These are phyloP conservation scores for Dalbergia cultrata DNA, from an alignment of 306 rosid genomes.

Conservation along the genomic window DNA sequence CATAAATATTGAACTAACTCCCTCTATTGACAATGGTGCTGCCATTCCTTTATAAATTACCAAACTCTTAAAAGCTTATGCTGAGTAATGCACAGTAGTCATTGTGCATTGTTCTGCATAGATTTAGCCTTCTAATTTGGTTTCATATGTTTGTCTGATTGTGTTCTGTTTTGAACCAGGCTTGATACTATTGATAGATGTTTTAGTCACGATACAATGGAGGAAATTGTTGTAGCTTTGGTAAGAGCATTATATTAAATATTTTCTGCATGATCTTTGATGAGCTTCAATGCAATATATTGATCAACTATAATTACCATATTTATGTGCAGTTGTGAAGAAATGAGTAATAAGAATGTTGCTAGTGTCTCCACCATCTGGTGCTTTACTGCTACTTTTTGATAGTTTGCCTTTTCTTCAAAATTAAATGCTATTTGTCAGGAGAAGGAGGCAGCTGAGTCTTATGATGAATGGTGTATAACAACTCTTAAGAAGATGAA, in stretches of 20 bases:
- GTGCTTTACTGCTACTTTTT: conserved; percentile 26
- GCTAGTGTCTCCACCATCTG: conserved; percentile 30
- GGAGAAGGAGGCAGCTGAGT: conserved; percentile 81
- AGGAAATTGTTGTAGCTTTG: conserved; percentile 89
- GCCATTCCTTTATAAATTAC: conserved; percentile 10
- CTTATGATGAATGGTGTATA: conserved; percentile 73
- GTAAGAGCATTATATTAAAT: conserved; percentile 70
- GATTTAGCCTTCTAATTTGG: conserved; percentile 6
- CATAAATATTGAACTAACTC: too few relatives aligned
- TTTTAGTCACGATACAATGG: conserved; percentile 87
- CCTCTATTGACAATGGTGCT: neutral
- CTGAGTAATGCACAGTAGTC: conserved; percentile 5
- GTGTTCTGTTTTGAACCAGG: conserved; percentile 57
- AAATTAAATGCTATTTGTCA: conserved; percentile 52
- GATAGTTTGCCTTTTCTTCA: conserved; percentile 37
- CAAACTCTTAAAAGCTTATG: conserved; percentile 19
- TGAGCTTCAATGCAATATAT: neutral
- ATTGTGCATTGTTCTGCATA: conserved; percentile 5
- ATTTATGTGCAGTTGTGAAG: conserved; percentile 25
- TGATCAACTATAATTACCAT: conserved; percentile 4
- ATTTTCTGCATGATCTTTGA: conserved; percentile 35
- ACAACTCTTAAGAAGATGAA: conserved; percentile 63
- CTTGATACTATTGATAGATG: conserved; percentile 74
- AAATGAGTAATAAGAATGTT: neutral
- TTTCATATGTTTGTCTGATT: conserved; percentile 35